These are phyloP conservation scores for Apiospora malaysiana DNA, from an alignment of 2,329 filamentous ascomycete species.

Conservation along the genomic window DNA sequence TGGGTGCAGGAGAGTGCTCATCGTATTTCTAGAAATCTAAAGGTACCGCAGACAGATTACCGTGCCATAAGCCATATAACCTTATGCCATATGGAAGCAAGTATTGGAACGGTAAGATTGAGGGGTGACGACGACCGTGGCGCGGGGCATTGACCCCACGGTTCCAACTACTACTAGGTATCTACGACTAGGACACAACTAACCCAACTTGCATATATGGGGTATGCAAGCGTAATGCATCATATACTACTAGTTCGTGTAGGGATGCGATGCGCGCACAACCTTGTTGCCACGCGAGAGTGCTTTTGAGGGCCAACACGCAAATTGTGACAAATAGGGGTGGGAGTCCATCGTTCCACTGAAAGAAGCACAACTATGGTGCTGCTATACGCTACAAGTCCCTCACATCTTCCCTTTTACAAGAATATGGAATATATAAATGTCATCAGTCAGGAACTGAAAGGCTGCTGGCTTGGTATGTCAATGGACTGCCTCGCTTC, in stretches of 20 bases:
- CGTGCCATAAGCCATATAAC: conserved; percentile 6
- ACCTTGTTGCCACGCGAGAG: not conserved
- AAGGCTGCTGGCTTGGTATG: not conserved
- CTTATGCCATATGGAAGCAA: not conserved
- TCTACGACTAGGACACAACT: no score
- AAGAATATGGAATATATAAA: not conserved
- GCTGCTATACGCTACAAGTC: not conserved
- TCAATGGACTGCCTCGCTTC: not conserved
- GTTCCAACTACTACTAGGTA: not conserved
- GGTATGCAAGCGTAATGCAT: not conserved
- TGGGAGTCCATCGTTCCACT: no score
- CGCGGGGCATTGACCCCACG: conserved; percentile 6
- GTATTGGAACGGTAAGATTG: conserved; percentile 13
- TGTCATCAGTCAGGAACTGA: not conserved
- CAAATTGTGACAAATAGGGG: not conserved
- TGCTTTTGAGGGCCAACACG: conserved; percentile 7
- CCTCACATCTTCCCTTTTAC: not conserved
- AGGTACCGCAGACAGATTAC: not conserved
- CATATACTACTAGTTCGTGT: not conserved
- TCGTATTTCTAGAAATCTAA: not conserved
- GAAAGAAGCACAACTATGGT: no score
- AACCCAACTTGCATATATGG: no score
- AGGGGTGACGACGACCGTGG: not conserved
- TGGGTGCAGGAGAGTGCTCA: not conserved
- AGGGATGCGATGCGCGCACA: not conserved